Evolutionary conservation across 2,329 filamentous ascomycete species (phyloP), one percentile per base, ranked within the genome.

Genomic region (Beauveria varroae): DNA sequence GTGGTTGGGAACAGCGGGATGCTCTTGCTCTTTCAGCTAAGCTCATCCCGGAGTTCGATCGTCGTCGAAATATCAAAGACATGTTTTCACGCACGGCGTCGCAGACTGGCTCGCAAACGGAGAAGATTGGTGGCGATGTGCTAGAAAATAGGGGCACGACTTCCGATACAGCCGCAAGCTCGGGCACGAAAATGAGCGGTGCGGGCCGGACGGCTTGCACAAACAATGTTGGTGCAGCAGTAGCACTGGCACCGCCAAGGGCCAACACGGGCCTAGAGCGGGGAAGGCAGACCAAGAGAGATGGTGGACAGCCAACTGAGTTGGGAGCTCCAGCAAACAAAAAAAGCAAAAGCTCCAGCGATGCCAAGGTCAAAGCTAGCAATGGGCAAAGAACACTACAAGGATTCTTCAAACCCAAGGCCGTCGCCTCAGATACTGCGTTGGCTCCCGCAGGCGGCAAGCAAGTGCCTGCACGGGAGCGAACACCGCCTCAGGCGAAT

Each of bases 21-120:
- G 74, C 89, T 0, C 81, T 93, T 12, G 83, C 89, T 3, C 79
- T 89, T 60, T 98, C 93, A 24, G 93, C 89, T 0, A 91, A 86
- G 70, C 80, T 96, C 10, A 88, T 97, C 61, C 88, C 91, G 1
- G 93, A 97, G 67, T 98, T 98, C 67, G 86, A 93, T 69, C 87
- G 88, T 63, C 85, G 95, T 22, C 84, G 85, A 66, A 96, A 80
- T 70, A 97, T 99, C 69, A 90, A 88, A 67, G 92, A 96, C 69
- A 98, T 99, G 95, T 97, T 98, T 71, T 79, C 79, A 63, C 58
- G 57, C 10, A 86, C 82, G 67, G 87, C 57, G 12, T 28, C 60
- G 9, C 61, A 82, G 66, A 71, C 81, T 53, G 40, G 9, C 14
- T 40, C 52, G 22, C 26, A 52, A 28, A 41, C 22, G 28, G 46